Evolutionary conservation across 1,139 yeast species (phyloP).

Genomic region (Suhomyces panamericanus): DNA sequence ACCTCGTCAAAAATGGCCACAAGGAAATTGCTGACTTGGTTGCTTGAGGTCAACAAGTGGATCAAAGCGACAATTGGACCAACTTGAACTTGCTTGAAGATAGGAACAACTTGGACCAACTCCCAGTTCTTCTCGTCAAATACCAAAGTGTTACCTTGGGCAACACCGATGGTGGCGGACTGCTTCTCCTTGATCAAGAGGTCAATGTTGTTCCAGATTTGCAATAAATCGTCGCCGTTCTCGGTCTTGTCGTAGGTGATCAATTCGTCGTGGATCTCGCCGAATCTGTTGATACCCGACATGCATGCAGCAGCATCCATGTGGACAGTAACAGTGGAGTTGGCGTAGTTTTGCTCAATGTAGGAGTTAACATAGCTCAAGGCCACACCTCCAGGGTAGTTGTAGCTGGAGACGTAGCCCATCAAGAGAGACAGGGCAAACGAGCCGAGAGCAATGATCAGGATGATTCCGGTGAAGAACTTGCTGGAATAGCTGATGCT

Average conservation of each 20-base stretch:
- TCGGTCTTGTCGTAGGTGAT: constrained; percentile 80
- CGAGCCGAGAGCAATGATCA: constrained; percentile 35
- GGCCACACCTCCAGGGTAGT: constrained; percentile 91
- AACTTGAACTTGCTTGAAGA: constrained; percentile 21
- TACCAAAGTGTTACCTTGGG: constrained; percentile 7
- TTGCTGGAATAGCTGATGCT: constrained; percentile 29
- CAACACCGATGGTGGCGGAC: constrained; percentile 13
- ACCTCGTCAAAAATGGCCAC: constrained; percentile 17
- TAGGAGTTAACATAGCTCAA: constrained; percentile 52
- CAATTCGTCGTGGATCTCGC: constrained; percentile 46
- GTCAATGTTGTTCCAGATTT: constrained; percentile 57
- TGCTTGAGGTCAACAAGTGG: not conserved
- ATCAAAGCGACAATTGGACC: constrained; percentile 2
- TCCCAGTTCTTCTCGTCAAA: constrained; percentile 30
- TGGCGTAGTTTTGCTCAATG: constrained; percentile 24
- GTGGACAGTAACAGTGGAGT: constrained; percentile 48
- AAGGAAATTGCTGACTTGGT: not conserved
- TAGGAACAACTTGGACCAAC: constrained; percentile 20
- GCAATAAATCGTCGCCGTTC: constrained; percentile 32
- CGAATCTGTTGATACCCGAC: constrained; percentile 83
- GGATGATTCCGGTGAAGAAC: constrained; percentile 27
- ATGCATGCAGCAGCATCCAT: constrained; percentile 81
- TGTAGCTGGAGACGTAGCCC: constrained; percentile 65
- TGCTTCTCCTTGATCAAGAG: constrained; percentile 54
- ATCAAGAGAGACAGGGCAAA: constrained; percentile 48